Percentiles rank a stretch among this genome's conserved stretches.
Conservation (phyloP, 345 rosid species). For the Conringia planisiliqua region DNA sequence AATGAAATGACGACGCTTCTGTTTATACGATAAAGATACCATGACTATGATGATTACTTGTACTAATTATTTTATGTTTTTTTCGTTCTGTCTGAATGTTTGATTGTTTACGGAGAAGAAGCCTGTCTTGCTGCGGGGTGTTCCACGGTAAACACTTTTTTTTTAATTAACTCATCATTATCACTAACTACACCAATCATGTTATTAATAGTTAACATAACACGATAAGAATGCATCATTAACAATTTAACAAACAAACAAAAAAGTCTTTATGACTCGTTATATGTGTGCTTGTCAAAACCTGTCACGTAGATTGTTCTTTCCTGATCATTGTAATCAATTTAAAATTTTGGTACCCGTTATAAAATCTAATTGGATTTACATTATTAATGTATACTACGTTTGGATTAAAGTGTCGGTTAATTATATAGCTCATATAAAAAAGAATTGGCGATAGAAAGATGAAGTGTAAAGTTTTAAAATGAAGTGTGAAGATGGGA, state of each 20-base stretch:
- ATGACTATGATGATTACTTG: not conserved
- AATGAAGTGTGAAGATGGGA: conserved; percentile 26
- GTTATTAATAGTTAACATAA: not conserved
- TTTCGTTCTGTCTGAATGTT: not conserved
- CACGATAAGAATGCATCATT: not conserved
- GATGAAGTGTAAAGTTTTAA: conserved; percentile 12
- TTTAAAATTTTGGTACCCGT: not conserved
- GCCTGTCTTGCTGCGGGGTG: not conserved
- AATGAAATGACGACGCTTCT: conserved; percentile 18
- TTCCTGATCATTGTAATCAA: not conserved
- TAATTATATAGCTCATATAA: not conserved
- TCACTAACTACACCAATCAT: not conserved
- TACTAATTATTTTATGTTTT: not conserved
- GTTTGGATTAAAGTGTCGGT: not conserved
- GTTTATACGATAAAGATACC: not conserved
- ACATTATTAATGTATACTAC: not conserved
- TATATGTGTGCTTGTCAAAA: no score
- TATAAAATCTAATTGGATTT: not conserved
- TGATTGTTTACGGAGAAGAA: not conserved
- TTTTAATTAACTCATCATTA: not conserved
- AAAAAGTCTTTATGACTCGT: not conserved
- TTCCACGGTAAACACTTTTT: not conserved
- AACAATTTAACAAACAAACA: not conserved
- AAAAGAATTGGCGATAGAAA: not conserved
- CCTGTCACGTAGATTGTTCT: not conserved